Evolutionary conservation across 441 rosid species (phyloP), one percentile per base, ranked within the genome.

Genomic region (Pelargonium australe): DNA sequence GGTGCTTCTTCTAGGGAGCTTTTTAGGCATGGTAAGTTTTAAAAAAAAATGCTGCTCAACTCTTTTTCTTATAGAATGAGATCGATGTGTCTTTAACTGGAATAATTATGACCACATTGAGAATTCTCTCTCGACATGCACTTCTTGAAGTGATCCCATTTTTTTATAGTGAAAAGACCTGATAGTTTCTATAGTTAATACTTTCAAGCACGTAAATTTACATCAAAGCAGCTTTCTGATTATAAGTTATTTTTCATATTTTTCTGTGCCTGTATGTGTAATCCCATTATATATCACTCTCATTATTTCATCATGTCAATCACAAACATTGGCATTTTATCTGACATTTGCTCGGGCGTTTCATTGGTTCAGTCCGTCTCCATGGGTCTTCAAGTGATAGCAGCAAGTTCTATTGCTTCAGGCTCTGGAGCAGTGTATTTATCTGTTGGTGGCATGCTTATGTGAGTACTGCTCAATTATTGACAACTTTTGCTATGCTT

Each of bases 381-480:
- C 28, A 83, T 85, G 81, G 78, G 77, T 67, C 75, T 85, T 77
- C 94, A 78, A 76, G 89, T 84, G 72, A 23, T 75, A 45, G 89
- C 89, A 2, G 75, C 83, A 69, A 83, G 83, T 68, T 83, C 87
- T 64, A 72, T 79, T 72, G 78, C 73, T 23, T 79, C 84, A 61
- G 72, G 79, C 63, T 74, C 76, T 73, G 82, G 80, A 79, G 75
- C 85, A 65, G 62, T 83, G 76, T 88, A 80, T 80, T 82, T 86
- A 63, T 86, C 94, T 57, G 84, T 86, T 69, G 88, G 88, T 68
- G 89, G 94, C 85, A 84, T 88, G 85, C 76, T 88, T 62, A 64
- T 88, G 94, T 88, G 79, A 86, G 91, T 75, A 75, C 62, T 16
- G 62, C 62, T 57, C 8, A 57, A 57, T 17, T 57, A 57, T 57